Percentiles rank a stretch among this genome's conserved stretches.
Conservation (phyloP, 495 filamentous ascomycete genomes). For the Xylaria telfairii region DNA sequence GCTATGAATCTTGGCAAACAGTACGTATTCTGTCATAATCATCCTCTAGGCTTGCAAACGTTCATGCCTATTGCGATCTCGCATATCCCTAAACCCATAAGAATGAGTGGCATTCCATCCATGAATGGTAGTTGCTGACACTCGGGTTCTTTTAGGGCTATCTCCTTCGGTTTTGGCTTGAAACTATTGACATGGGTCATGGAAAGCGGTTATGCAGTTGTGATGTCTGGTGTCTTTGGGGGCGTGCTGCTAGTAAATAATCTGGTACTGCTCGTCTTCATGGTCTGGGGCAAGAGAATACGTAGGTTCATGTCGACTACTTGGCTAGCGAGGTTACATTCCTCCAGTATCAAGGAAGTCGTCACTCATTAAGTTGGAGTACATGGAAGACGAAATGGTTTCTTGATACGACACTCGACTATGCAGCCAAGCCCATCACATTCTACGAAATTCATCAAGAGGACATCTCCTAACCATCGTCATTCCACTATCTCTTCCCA, state of each 20-base stretch:
- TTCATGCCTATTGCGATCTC: not conserved
- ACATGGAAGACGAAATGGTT: not conserved
- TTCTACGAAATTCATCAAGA: not conserved
- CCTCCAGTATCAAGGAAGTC: conserved; percentile 45
- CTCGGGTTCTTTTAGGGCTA: conserved; percentile 38
- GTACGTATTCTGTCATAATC: conserved; percentile 6
- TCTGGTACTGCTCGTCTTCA: conserved; percentile 58
- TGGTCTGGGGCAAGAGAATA: conserved; percentile 64
- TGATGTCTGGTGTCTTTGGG: conserved; percentile 65
- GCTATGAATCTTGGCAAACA: conserved; percentile 74
- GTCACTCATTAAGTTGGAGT: conserved; percentile 42
- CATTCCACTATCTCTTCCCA: not conserved
- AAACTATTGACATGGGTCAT: conserved; percentile 65
- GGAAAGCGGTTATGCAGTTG: conserved; percentile 59
- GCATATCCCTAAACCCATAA: not conserved
- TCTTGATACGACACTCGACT: not conserved
- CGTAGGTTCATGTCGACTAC: conserved; percentile 54
- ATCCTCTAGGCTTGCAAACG: not conserved
- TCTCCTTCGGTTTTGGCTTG: conserved; percentile 66
- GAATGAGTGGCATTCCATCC: not conserved
- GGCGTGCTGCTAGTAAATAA: conserved; percentile 64
- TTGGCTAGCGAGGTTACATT: conserved; percentile 61
- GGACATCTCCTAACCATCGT: not conserved
- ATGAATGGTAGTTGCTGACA: not conserved
- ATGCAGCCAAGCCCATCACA: conserved; percentile 19